Evolutionary conservation across 1,284 basidiomycete genomes (phyloP).

Genomic region (Leccinum pachyderme): DNA sequence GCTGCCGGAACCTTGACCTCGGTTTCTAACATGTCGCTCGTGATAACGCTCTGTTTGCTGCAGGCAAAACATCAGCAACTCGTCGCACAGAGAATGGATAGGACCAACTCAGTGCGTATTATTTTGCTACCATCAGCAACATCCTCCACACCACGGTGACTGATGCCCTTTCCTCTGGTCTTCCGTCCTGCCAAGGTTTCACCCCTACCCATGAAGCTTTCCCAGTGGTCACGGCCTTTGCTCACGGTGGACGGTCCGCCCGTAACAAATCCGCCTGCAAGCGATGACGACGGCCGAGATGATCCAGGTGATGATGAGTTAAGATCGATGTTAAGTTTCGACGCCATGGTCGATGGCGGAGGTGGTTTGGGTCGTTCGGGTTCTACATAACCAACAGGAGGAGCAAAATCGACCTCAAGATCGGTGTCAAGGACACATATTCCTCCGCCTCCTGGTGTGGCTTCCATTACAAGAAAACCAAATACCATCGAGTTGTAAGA

Average conservation of each 20-base stretch:
- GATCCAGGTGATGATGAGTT: slow-evolving; percentile 79
- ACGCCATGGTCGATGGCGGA: slow-evolving; percentile 91
- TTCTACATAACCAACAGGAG: slow-evolving; percentile 83
- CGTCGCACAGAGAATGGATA: not conserved
- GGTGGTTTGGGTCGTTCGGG: slow-evolving; percentile 82
- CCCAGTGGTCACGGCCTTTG: slow-evolving; percentile 78
- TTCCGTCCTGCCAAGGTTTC: slow-evolving; percentile 85
- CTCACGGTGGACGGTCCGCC: slow-evolving; percentile 52
- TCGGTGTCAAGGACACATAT: slow-evolving; percentile 95
- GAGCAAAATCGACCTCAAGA: slow-evolving; percentile 86
- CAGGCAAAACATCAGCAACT: slow-evolving; percentile 12
- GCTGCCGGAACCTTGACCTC: slow-evolving; percentile 86
- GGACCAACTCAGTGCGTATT: slow-evolving; percentile 78
- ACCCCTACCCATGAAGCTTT: slow-evolving; percentile 92
- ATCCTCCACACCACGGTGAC: slow-evolving; percentile 76
- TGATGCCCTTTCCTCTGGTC: slow-evolving; percentile 91
- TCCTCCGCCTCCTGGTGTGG: slow-evolving; percentile 82
- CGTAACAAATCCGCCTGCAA: slow-evolving; percentile 64
- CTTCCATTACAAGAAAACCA: slow-evolving; percentile 95
- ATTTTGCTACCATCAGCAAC: slow-evolving; percentile 85
- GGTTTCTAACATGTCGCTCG: slow-evolving; percentile 75
- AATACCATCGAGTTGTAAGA: slow-evolving; percentile 92
- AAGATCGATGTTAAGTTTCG: slow-evolving; percentile 93
- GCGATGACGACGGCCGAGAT: slow-evolving; percentile 74
- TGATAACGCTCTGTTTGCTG: slow-evolving; percentile 84